Evolutionary conservation across 352 stramenopile species (phyloP), one percentile per base, ranked within the genome.

Genomic region (Phytophthora megakarya): DNA sequence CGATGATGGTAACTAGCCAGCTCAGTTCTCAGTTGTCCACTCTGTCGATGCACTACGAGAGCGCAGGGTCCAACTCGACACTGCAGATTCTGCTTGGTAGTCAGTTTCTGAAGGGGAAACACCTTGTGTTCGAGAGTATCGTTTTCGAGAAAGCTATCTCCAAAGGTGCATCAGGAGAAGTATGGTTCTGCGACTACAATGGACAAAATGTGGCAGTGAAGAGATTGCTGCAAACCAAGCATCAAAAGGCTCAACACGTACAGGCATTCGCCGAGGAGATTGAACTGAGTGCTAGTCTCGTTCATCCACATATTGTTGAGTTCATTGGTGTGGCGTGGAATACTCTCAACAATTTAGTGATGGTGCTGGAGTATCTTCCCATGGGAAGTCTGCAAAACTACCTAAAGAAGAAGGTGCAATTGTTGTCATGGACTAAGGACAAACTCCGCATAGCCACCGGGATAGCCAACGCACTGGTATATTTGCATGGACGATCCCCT

Each of bases 141-240:
- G 37, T 40, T 15, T 70, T 70, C 38, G 45, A 61, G 43, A 51
- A 45, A 47, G 25, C 62, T 3, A 10, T 74, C 18, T 73, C 59
- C 1, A 77, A 71, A 44, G 67, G 72, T 25, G 64, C 59, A 9
- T 76, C 65, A 22, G 67, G 72, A 37, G 78, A 85, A 69, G 72
- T 88, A 5, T 88, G 76, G 71, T 39, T 85, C 8, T 78, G 75
- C 21, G 48, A 75, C 23, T 82, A 82, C 61, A 67, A 80, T 43
- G 61, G 48, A 4, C 61, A 75, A 30, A 54, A 74, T 23, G 52
- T 87, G 3, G 78, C 78, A 0, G 67, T 79, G 13, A 85, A 88
- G 67, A 61, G 76, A 13, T 58, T 84, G 30, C 45, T 71, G 10
- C 67, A 73, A 22, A 61, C 59, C 9, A 73, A 69, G 30, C 35